A percentile compares a stretch with the other conserved stretches of the same genome.
phyloP scores from a whole-genome alignment of 2,329 filamentous ascomycete genomes.

The Fusarium subtropicale region DNA sequence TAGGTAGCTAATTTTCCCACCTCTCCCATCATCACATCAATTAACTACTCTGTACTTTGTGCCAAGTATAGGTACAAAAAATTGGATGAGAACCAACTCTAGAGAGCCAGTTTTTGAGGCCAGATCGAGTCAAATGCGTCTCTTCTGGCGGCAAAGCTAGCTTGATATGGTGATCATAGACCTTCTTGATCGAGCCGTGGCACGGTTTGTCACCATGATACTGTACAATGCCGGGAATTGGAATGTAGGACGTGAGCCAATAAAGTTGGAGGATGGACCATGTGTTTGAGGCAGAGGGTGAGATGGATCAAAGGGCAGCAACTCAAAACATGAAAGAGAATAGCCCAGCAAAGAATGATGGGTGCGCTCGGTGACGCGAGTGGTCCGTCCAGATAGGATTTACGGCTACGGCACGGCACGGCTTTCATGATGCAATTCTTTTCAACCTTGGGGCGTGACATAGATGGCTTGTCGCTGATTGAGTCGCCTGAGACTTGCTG shows the following conservation, averaged over 20 bases:
- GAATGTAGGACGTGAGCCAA: conserved; percentile 33
- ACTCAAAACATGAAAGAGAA: not conserved
- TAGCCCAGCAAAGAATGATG: conserved; percentile 12
- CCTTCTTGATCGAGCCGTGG: not conserved
- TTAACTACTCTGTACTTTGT: not conserved
- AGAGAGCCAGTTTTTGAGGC: too few relatives aligned
- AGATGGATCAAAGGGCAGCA: conserved; percentile 26
- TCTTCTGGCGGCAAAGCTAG: not conserved
- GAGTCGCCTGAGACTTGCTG: conserved; percentile 1
- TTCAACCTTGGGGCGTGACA: not conserved
- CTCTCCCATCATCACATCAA: not conserved
- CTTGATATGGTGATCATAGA: not conserved
- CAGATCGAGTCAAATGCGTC: not conserved
- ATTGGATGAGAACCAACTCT: not conserved
- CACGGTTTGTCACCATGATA: not conserved
- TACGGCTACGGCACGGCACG: conserved; percentile 9
- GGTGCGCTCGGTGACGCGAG: conserved; percentile 23
- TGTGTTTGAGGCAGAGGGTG: conserved; percentile 45
- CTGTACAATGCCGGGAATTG: not conserved
- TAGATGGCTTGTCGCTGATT: conserved; percentile 1
- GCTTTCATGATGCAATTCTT: conserved; percentile 21
- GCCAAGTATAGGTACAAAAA: not conserved
- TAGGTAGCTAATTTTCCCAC: not conserved
- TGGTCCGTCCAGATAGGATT: conserved; percentile 16
- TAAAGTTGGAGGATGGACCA: conserved; percentile 34